phyloP scores from a whole-genome alignment of 768 basidiomycete genomes.

The Lactarius sanguifluus region DNA sequence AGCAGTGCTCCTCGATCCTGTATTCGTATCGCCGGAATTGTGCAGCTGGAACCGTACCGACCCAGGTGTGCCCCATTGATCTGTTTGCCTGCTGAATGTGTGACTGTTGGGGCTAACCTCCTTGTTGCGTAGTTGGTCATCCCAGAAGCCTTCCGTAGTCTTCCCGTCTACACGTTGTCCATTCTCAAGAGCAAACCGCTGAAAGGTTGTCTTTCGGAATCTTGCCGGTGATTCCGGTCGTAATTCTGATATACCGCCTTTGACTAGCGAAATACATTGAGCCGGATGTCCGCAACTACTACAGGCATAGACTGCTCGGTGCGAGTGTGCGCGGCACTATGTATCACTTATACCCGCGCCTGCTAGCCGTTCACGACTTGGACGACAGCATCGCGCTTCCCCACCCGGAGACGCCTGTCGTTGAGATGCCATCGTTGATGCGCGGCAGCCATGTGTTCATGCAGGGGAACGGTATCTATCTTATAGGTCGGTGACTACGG shows the following conservation, averaged over 20 bases:
- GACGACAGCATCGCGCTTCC: constrained; percentile 69
- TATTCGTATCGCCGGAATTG: constrained; percentile 89
- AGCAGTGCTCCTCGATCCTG: constrained; percentile 76
- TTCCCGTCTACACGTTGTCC: constrained; percentile 78
- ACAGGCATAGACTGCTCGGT: constrained; percentile 71
- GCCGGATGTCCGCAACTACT: constrained; percentile 90
- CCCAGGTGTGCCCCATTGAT: constrained; percentile 58
- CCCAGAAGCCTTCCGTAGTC: constrained; percentile 86
- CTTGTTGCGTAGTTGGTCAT: constrained; percentile 69
- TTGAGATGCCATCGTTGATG: constrained; percentile 75
- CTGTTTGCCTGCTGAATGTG: not conserved
- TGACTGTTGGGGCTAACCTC: constrained; percentile 13
- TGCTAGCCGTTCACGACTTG: constrained; percentile 87
- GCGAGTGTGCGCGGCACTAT: constrained; percentile 69
- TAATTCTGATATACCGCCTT: not conserved
- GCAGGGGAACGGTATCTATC: constrained; percentile 89
- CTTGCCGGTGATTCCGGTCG: not conserved
- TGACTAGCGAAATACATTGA: constrained; percentile 75
- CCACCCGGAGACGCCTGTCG: constrained; percentile 53
- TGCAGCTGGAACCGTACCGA: constrained; percentile 69
- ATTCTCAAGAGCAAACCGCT: constrained; percentile 88
- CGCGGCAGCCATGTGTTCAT: constrained; percentile 81
- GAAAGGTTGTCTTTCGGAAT: constrained; percentile 58
- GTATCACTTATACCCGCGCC: constrained; percentile 81
- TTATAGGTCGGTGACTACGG: constrained; percentile 59